A percentile compares a stretch with the other conserved stretches of the same genome.
Conservation (phyloP, 2,329 filamentous ascomycete genomes). For the Talaromyces pinophilus region DNA sequence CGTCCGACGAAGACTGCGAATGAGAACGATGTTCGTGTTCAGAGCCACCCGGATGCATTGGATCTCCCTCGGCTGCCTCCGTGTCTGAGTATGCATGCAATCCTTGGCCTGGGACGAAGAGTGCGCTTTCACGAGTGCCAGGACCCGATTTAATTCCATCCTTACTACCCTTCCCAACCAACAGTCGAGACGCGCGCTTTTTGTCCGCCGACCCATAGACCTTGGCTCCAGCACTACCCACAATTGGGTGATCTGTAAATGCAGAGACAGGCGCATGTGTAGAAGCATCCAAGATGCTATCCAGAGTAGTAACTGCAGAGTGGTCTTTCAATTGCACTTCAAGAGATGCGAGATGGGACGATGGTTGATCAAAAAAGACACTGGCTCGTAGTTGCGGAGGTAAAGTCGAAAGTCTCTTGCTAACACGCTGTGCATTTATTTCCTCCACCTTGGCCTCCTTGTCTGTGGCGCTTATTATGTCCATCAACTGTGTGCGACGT, state of each 20-base stretch:
- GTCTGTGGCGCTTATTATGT: conserved; percentile 57
- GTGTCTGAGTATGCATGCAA: conserved; percentile 8
- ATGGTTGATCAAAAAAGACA: conserved; percentile 78
- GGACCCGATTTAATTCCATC: conserved; percentile 29
- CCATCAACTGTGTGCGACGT: conserved; percentile 72
- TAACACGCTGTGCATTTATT: conserved; percentile 27
- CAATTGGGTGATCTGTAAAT: conserved; percentile 86
- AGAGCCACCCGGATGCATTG: conserved; percentile 20
- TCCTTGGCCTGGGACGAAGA: conserved; percentile 11
- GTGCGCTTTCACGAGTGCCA: conserved; percentile 17
- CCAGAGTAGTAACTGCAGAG: conserved; percentile 84
- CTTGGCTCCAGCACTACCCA: conserved; percentile 71
- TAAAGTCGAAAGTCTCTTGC: conserved; percentile 54
- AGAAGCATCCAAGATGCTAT: conserved; percentile 89
- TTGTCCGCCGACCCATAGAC: conserved; percentile 63
- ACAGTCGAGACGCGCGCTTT: conserved; percentile 31
- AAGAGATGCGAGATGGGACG: conserved; percentile 45
- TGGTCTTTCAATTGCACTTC: conserved; percentile 65
- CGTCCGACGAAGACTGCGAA: conserved; percentile 21
- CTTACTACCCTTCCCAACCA: conserved; percentile 32
- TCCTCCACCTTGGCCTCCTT: conserved; percentile 43
- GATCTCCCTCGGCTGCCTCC: conserved; percentile 30
- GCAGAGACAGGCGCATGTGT: conserved; percentile 83
- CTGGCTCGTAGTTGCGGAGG: conserved; percentile 88
- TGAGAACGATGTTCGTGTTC: conserved; percentile 28